These are phyloP conservation scores for Haematococcus lacustris DNA, from an alignment of 139 green algal species.

Conservation along the genomic window DNA sequence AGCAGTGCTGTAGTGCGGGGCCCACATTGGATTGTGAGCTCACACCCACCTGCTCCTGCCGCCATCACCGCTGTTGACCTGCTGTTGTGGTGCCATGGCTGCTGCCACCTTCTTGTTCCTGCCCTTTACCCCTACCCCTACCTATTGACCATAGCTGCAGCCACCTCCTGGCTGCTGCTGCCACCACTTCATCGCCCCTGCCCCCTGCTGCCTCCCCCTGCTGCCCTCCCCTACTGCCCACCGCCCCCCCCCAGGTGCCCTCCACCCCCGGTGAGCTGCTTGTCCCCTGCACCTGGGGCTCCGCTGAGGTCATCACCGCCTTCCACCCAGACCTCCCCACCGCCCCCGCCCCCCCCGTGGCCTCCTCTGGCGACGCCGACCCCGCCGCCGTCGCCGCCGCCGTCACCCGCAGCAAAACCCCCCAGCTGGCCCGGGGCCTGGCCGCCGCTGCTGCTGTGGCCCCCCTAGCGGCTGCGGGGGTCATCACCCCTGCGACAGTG, in stretches of 20 bases:
- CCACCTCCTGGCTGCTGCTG: neutral
- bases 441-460: too few relatives aligned
- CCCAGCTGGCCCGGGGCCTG: too few relatives aligned
- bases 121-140: neutral
- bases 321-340: too few relatives aligned
- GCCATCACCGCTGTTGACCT: too few relatives aligned
- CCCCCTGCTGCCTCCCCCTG: neutral
- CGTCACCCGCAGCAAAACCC: too few relatives aligned
- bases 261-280: neutral
- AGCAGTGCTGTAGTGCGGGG: too few relatives aligned
- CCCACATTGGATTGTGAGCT: neutral
- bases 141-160: neutral
- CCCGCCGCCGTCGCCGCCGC: too few relatives aligned
- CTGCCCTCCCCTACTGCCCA: neutral
- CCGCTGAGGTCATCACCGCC: neutral
- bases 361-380: too few relatives aligned
- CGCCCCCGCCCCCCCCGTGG: too few relatives aligned
- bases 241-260: neutral
- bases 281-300: slow-evolving; percentile 1
- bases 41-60: neutral
- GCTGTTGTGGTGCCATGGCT: too few relatives aligned
- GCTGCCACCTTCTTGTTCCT: neutral
- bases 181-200: neutral
- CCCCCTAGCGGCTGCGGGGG: too few relatives aligned
- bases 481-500: too few relatives aligned